Percentiles rank a stretch among this genome's conserved stretches.
Evolutionary conservation across 139 green algal species (phyloP).

Genomic region (Coelastrella sp.): DNA sequence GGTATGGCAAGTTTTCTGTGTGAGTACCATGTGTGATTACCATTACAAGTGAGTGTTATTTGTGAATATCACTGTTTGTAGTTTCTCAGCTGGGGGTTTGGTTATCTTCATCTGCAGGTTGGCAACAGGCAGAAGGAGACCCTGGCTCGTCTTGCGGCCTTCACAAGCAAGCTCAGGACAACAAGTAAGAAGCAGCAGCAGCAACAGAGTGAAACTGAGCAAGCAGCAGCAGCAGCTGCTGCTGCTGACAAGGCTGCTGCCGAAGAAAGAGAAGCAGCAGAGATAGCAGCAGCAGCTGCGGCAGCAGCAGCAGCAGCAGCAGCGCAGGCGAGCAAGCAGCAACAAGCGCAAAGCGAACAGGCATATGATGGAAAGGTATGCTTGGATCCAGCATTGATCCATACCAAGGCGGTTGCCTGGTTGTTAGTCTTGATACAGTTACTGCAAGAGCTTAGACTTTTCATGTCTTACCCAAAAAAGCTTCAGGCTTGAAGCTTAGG

Average conservation of each 20-base stretch:
- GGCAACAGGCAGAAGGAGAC: conserved; percentile 78
- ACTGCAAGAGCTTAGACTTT: too few species aligned
- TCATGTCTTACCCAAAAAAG: not conserved
- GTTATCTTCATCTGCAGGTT: conserved; percentile 13
- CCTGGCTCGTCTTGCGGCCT: conserved; percentile 66
- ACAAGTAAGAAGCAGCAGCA: not conserved
- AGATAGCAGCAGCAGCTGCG: conserved; percentile 7
- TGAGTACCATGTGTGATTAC: too few species aligned
- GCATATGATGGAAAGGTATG: not conserved
- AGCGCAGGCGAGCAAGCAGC: not conserved
- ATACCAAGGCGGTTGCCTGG: too few species aligned
- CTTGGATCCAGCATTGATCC: too few species aligned
- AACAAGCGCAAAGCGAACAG: not conserved
- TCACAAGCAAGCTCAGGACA: conserved; percentile 61
- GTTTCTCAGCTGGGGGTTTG: not conserved
- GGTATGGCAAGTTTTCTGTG: too few species aligned
- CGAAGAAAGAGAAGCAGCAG: not conserved
- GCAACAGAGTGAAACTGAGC: not conserved
- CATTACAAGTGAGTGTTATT: too few species aligned
- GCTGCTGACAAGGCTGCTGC: not conserved
- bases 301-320: conserved; percentile 20
- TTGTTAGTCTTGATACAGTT: too few species aligned
- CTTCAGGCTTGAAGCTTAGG: not conserved
- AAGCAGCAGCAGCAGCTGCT: conserved; percentile 1
- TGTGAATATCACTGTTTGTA: too few species aligned